These are phyloP conservation scores for Colletotrichum phormii DNA, from an alignment of 2,329 filamentous ascomycete genomes.

Conservation along the genomic window DNA sequence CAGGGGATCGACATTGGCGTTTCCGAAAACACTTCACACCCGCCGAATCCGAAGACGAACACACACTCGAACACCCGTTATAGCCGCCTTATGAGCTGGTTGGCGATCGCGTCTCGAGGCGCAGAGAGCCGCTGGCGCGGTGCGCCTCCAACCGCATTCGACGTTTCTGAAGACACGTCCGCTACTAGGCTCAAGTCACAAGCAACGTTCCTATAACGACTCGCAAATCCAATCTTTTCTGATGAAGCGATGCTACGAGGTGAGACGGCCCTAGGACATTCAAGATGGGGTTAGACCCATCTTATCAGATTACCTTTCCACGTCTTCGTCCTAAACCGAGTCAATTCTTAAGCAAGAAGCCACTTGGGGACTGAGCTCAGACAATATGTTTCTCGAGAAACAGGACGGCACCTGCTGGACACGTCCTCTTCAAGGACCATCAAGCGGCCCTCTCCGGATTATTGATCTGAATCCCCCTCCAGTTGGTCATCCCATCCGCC, in stretches of 20 bases:
- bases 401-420: not conserved
- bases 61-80: not conserved
- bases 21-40: conserved; percentile 15
- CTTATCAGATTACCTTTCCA: not conserved
- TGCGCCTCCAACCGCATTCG: not conserved
- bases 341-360: not conserved
- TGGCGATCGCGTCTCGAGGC: conserved; percentile 18
- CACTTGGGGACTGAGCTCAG: not conserved
- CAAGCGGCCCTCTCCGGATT: not conserved
- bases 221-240: not conserved
- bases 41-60: conserved; percentile 27
- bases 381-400: not conserved
- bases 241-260: not conserved
- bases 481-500: not conserved
- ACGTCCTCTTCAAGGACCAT: not conserved
- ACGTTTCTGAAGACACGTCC: not conserved
- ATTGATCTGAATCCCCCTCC: not conserved
- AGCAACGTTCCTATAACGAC: not conserved
- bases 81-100: not conserved
- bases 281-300: not conserved
- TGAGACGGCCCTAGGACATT: not conserved
- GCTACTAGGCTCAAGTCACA: not conserved
- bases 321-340: not conserved
- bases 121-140: not conserved
- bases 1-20: conserved; percentile 19